Evolutionary conservation across 1,139 yeast species (phyloP), one percentile per base, ranked within the genome.

Genomic region (Candida tetrigidarum): DNA sequence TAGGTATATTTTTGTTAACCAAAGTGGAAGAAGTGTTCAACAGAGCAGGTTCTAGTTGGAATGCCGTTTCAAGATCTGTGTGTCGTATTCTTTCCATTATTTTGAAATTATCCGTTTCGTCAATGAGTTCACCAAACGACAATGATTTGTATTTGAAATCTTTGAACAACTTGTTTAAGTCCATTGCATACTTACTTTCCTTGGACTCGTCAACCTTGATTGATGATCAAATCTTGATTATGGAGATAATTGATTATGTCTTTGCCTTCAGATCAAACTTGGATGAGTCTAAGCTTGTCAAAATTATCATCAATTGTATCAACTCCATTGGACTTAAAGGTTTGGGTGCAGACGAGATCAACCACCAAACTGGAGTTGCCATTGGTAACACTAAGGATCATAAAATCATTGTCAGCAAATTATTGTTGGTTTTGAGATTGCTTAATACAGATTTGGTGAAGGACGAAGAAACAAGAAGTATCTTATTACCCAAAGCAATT

Each of bases 161-260:
- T 29, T 66, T 62, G 44, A 54, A 51, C 26, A 52, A 56, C 53
- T 75, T 63, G 57, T 78, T 58, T 63, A 69, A 54, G 56, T 54
- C 81, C 0, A 68, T 77, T 19, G 62, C 80, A 2, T 60, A 61
- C 16, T 84, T 84, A 57, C 68, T 84, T 47, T 59, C 74, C 0
- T 60, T 78, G 27, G 74, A 72, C 33, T 70, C 78, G 12, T 75
- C 73, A 5, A 55, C 72, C 0, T 69, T 83, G 47, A 69, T 81
- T 35, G 73, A 76, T 34, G 91, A 84, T 58, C 92, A 85, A 59
- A 69, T 81, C 11, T 63, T 78, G 37, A 63, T 86, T 28, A 59
- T 85, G 52, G 86, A 83, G 42, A 75, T 76, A 16, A 69, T 82
- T 49, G 88, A 84, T 55, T 66, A 79, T 37, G 76, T 82, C 53